Evolutionary conservation across 345 rosid genomes (phyloP).

Genomic region (Geranium rotundifolium): DNA sequence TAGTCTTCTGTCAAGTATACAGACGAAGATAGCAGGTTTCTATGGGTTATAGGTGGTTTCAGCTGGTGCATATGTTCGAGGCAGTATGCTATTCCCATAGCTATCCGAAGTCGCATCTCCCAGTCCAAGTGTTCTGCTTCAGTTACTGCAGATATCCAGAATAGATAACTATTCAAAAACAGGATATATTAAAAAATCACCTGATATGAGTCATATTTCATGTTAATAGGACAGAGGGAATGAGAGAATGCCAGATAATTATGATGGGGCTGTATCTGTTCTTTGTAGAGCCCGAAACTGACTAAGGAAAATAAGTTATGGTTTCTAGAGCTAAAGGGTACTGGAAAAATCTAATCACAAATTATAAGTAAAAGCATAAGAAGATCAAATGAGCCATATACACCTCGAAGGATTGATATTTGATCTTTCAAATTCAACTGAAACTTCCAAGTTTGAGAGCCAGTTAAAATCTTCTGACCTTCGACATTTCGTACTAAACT

Average conservation of each 20-base stretch:
- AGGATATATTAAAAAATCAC: not conserved
- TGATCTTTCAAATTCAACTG: too few relatives aligned
- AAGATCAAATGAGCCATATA: too few relatives aligned
- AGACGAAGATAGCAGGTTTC: slow-evolving; percentile 50
- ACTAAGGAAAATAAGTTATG: too few relatives aligned
- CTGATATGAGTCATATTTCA: not conserved
- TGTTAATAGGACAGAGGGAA: not conserved
- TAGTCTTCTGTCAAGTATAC: slow-evolving; percentile 77
- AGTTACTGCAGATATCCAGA: slow-evolving; percentile 40
- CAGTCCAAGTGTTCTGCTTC: slow-evolving; percentile 90
- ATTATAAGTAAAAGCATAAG: too few relatives aligned
- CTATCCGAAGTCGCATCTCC: slow-evolving; percentile 70
- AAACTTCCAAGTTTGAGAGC: too few relatives aligned
- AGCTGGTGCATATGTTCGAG: slow-evolving; percentile 81
- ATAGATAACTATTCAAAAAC: not conserved
- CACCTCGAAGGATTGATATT: too few relatives aligned
- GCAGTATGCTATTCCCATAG: slow-evolving; percentile 81
- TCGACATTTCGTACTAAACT: too few relatives aligned
- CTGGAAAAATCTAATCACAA: too few relatives aligned
- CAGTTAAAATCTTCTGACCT: too few relatives aligned
- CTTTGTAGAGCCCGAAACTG: slow-evolving; percentile 19
- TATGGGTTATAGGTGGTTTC: slow-evolving; percentile 52
- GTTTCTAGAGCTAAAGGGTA: too few relatives aligned
- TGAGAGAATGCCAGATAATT: too few relatives aligned
- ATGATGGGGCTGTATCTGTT: not conserved